A percentile compares a stretch with the other conserved stretches of the same genome.
phyloP scores from a whole-genome alignment of 345 rosid species.

The Eucalyptus marginata region DNA sequence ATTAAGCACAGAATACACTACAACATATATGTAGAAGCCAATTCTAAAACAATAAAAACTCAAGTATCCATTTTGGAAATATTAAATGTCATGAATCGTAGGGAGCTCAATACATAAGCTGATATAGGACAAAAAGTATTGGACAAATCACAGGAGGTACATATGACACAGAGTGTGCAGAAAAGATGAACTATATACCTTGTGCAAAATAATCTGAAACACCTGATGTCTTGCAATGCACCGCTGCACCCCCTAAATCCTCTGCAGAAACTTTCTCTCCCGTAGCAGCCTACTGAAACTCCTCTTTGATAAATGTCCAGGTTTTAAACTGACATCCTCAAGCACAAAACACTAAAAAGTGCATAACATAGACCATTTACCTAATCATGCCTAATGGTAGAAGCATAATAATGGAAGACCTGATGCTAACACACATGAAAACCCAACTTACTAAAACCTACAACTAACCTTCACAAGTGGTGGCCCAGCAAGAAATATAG shows the following conservation, averaged over 20 bases:
- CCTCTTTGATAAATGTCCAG: conserved; percentile 1
- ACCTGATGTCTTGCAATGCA: conserved; percentile 90
- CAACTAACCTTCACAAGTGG: conserved; percentile 80
- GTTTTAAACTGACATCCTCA: not conserved
- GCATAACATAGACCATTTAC: not conserved
- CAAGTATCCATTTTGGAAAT: not conserved
- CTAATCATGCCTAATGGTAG: not conserved
- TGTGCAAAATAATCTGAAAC: conserved; percentile 97
- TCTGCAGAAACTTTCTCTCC: conserved; percentile 96
- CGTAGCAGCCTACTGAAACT: conserved; percentile 84
- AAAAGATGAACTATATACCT: conserved; percentile 31
- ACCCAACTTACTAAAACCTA: not conserved
- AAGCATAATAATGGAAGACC: not conserved
- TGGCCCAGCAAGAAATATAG: conserved; percentile 95
- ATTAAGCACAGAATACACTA: not conserved
- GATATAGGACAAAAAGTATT: not conserved
- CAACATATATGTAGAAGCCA: not conserved
- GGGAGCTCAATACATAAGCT: not conserved
- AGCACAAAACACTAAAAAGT: not conserved
- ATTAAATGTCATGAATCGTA: not conserved
- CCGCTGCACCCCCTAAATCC: conserved; percentile 82
- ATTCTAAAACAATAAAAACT: not conserved
- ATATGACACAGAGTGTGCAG: not conserved
- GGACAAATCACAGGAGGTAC: conserved; percentile 1
- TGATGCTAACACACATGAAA: not conserved